A percentile compares a stretch with the other conserved stretches of the same genome.
phyloP scores from a whole-genome alignment of 2,329 filamentous ascomycete species.

The Moelleriella libera region DNA sequence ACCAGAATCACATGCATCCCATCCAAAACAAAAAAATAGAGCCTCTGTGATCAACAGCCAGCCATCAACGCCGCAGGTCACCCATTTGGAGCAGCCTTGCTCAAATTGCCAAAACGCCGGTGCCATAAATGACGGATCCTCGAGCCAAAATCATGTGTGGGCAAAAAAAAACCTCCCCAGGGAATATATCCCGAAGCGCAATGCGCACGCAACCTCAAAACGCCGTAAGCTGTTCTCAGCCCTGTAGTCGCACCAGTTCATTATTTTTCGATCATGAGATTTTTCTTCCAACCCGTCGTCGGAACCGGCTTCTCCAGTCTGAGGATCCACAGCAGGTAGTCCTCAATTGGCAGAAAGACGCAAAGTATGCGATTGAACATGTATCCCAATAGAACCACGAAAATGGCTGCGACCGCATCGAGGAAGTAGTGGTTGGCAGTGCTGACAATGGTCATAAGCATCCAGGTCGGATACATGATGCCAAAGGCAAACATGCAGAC shows the following conservation, averaged over 20 bases:
- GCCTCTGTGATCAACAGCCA: too few species aligned
- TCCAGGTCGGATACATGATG: conserved; percentile 36
- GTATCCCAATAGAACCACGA: conserved; percentile 48
- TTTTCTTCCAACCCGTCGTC: conserved; percentile 20
- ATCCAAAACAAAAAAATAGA: too few species aligned
- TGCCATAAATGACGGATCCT: too few species aligned
- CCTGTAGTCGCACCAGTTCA: not conserved
- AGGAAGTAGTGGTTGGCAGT: conserved; percentile 50
- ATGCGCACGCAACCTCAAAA: too few species aligned
- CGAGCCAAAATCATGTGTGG: too few species aligned
- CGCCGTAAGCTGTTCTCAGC: too few species aligned
- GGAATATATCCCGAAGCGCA: too few species aligned
- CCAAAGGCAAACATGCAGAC: conserved; percentile 19
- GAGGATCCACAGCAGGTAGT: conserved; percentile 47
- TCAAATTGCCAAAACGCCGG: too few species aligned
- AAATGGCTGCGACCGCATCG: conserved; percentile 47
- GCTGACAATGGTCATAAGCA: conserved; percentile 41
- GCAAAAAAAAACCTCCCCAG: too few species aligned
- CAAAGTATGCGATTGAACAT: conserved; percentile 33
- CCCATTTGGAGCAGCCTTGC: too few species aligned
- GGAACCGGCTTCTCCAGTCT: conserved; percentile 49
- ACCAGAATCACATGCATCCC: too few species aligned
- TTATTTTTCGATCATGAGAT: conserved; percentile 5
- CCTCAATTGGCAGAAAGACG: conserved; percentile 47
- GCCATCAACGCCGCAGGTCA: too few species aligned